Evolutionary conservation across 2,329 filamentous ascomycete genomes (phyloP), one percentile per base, ranked within the genome.

Genomic region (Blumeria hordei): DNA sequence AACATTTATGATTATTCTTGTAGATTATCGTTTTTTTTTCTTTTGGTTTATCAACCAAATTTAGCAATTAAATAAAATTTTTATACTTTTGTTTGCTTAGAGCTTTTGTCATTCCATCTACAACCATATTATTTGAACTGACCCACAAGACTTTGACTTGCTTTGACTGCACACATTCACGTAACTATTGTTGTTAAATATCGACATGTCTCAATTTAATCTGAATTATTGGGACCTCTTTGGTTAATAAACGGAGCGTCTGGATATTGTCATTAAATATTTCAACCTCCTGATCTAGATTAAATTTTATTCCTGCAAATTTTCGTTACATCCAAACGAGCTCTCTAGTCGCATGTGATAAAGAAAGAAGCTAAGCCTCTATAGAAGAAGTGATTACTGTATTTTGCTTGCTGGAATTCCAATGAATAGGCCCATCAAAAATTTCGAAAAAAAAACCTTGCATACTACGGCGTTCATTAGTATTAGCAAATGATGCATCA

Each of bases 221-320:
- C 21, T 37, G 6, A 3, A 53, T 39, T n/a, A 37, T 53, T 6
- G 34, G 34, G n/a, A 32, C 51, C 21, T 37, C 33, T 39, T 43
- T 43, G 1, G 6, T 53, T n/a, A 53, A 18, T 6, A 53, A n/a
- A 4, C 51, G 5, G 6, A 53, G 5, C 3, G 51, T 53, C 14
- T 53, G 51, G 12, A 39, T 28, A 35, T 53, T 53, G 35, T 53
- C 51, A 32, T 43, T 39, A 28, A n/a, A 53, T 21, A 53, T n/a
- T n/a, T 53, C 37, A 18, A 37, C n/a, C 6, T 37, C 14, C 39
- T 53, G 5, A 11, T 43, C 3, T 39, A 3, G 6, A 16, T 53
- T 14, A 18, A 53, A 43, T 28, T 37, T 43, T 6, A 39, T 53
- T 2, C 5, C 14, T 12, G 34, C 7, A 33, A 53, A 53, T 6